Base-by-base conservation (phyloP, 768 basidiomycete species). In the Boletus insuetus region DNA sequence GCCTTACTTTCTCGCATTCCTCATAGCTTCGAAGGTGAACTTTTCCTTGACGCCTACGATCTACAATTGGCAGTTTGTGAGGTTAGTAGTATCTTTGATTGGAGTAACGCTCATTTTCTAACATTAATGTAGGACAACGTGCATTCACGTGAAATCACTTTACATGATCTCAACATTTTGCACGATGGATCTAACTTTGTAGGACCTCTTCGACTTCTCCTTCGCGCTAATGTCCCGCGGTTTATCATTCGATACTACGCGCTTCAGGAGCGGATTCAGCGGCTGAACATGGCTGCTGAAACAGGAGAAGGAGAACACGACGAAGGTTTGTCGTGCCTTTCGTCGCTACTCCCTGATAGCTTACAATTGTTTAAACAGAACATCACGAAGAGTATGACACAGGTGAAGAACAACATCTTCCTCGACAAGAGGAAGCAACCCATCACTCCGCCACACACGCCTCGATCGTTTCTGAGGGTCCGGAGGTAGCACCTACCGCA, bases 11-110 rank as follows among this genome's bases (percentile, higher is more conserved):
- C 74, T 45, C 69, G 72, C 16, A 59, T 82, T 8, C 72, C 77
- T 31, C 76, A 80, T 32, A 67, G 83, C 44, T 63, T 74, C 20
- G 81, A 84, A 43, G 81, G 79, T 50, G 89, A 91, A 69, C 73
- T 92, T 24, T 71, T 83, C 35, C 66, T 92, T 3, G 83, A 89
- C 49, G 86, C 87, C n/a, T 81, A 82, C 59, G 87, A 89, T 64
- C 65, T 92, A 51, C 78, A 84, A 53, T 67, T 92, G 22, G 69
- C 70, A 13, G 73, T 89, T 40, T 82, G 82, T 38, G 89, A 92
- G 81, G 89, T 88, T 49, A 32, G 51, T 51, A 40, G 43, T 37
- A 24, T 39, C 19, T 44, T 46, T 17, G 6, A 39, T 39, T 14
- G 37, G 34, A 42, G 42, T n/a, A 29, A 6, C 1, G n/a, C 19